Evolutionary conservation across 2,329 filamentous ascomycete genomes (phyloP), one percentile per base, ranked within the genome.

Genomic region (Fusarium continuum): DNA sequence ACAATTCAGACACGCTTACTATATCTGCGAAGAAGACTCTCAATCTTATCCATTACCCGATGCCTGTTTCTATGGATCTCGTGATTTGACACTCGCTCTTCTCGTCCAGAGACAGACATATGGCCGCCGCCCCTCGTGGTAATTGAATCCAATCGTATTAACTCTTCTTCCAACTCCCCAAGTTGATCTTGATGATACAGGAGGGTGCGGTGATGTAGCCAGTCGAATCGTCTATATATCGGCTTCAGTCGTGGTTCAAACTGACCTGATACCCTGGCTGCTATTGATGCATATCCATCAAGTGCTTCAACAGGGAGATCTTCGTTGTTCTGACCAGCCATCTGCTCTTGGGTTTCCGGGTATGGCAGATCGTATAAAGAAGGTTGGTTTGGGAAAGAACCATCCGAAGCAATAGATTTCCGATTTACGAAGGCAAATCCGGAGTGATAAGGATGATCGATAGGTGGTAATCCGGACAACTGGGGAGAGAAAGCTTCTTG

Each of bases 121-220:
- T 25, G 39, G 2, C 25, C 56, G n/a, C 79, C 69, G 1, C 78
- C 75, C 4, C 80, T 74, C 0, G 84, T 84, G 65, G 87, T 85
- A 2, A 78, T 76, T 17, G 77, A 78, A 70, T 97, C 93, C 1
- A 95, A 76, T 0, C 82, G 80, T 16, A 86, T 84, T 1, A 97
- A 82, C 54, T 93, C 87, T 69, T 92, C 88, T 75, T 97, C 93
- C 31, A 96, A 80, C 68, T 94, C 90, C 25, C 83, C 82, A 16
- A 97, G 85, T 73, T 96, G 92, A 71, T 96, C 92, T 75, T 97
- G 93, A 14, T 96, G 81, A 61, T 95, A 88, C 0, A 97, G 80
- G 4, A 97, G 79, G 4, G 96, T 78, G 4, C 93, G 88, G 73
- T 96, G 92, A 69, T 95, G 93, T 16, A 97, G 78, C 10, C 86